A percentile compares a stretch with the other conserved stretches of the same genome.
phyloP scores from a whole-genome alignment of 139 green algal species.

The Closterium sp. region DNA sequence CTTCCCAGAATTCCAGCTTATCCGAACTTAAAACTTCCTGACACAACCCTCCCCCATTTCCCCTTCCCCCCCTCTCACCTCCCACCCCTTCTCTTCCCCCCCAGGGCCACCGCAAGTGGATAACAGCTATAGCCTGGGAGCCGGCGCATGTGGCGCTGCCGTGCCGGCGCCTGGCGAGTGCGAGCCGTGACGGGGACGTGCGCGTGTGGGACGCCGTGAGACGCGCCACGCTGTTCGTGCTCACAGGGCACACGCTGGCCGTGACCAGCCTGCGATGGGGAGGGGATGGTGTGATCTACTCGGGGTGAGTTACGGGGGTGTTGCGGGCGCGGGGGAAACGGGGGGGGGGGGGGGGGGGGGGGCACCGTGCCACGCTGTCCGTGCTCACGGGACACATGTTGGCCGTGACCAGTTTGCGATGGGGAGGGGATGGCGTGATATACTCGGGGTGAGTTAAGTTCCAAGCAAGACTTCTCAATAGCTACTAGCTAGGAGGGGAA shows the following conservation, averaged over 20 bases:
- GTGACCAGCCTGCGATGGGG: conserved; percentile 88
- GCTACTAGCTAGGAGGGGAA: too few species aligned
- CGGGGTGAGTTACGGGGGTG: conserved; percentile 34
- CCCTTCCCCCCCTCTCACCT: neutral
- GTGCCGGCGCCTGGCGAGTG: conserved; percentile 69
- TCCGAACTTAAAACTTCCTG: too few species aligned
- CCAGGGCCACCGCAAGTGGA: conserved; percentile 88
- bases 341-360: conserved; percentile 50
- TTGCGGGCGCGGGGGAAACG: neutral
- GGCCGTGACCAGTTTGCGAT: conserved; percentile 84
- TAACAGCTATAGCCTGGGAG: conserved; percentile 90
- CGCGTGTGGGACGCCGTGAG: conserved; percentile 59
- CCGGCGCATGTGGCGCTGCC: conserved; percentile 82
- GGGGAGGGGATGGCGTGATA: conserved; percentile 90
- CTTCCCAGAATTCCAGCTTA: too few species aligned
- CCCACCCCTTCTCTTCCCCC: neutral
- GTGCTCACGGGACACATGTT: conserved; percentile 68
- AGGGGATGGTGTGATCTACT: conserved; percentile 91
- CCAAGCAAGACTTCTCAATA: too few species aligned
- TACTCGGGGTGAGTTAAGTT: conserved; percentile 68
- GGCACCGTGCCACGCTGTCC: conserved; percentile 35
- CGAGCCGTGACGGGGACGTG: conserved; percentile 79
- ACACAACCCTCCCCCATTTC: neutral
- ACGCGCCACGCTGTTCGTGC: conserved; percentile 48
- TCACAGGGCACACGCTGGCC: conserved; percentile 67